Percentiles rank a stretch among this genome's conserved stretches.
phyloP scores from a whole-genome alignment of 225 moss, liverwort and hornwort species.

The Asterella californica region DNA sequence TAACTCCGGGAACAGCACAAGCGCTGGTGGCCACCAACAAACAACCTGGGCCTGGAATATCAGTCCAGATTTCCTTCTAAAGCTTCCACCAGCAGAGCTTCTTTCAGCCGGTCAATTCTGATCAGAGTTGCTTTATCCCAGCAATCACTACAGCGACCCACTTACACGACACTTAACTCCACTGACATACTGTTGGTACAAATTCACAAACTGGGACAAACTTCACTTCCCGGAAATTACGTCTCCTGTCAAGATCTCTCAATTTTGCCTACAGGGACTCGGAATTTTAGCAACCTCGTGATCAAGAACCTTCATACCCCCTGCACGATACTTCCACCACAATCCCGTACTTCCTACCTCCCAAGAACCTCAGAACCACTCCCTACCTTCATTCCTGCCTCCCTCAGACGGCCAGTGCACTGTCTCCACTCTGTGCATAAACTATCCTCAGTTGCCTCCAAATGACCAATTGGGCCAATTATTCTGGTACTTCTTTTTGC shows the following conservation, averaged over 20 bases:
- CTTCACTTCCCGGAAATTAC: background rate
- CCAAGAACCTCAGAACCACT: background rate
- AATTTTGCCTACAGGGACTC: background rate
- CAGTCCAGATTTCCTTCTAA: background rate
- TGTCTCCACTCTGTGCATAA: background rate
- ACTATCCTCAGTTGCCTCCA: conserved; percentile 6
- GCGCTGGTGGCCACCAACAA: background rate
- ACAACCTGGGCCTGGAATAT: background rate
- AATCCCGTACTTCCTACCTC: background rate
- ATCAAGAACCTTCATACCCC: background rate
- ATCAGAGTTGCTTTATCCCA: background rate
- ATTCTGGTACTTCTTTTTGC: conserved; percentile 3
- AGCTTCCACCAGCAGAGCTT: conserved; percentile 5
- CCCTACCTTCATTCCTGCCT: background rate
- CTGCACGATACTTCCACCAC: background rate
- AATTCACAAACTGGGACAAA: background rate
- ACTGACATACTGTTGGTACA: background rate
- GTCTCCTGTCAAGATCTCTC: background rate
- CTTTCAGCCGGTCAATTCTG: background rate
- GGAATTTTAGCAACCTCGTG: background rate
- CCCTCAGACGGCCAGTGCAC: background rate
- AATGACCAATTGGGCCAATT: conserved; percentile 8
- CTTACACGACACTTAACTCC: conserved; percentile 12
- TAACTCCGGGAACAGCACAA: background rate
- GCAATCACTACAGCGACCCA: background rate